Evolutionary conservation across 495 filamentous ascomycete species (phyloP).

Genomic region (Xylaria longipes): DNA sequence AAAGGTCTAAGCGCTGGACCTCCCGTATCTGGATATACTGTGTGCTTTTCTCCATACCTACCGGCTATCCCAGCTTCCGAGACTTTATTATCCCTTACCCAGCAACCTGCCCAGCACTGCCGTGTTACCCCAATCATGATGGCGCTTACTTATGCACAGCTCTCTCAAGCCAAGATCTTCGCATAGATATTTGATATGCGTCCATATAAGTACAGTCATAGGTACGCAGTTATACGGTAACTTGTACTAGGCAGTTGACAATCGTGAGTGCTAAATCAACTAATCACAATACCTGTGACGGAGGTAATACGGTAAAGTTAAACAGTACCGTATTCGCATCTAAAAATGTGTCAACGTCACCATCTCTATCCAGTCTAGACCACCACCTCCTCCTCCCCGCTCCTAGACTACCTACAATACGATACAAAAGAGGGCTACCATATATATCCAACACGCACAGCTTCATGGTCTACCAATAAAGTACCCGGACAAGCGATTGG

Average conservation of each 20-base stretch:
- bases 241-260: not conserved
- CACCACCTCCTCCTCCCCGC: not conserved
- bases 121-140: not conserved
- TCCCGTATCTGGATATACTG: not conserved
- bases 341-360: not conserved
- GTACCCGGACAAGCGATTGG: not conserved
- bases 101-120: no score
- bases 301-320: not conserved
- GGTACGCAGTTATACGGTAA: not conserved
- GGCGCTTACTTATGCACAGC: not conserved
- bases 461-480: slow-evolving; percentile 2
- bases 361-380: slow-evolving; percentile 8
- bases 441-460: not conserved
- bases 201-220: not conserved
- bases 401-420: not conserved
- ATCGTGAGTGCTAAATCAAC: not conserved
- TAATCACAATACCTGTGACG: not conserved
- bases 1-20: not conserved
- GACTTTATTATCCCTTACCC: not conserved
- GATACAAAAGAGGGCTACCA: not conserved
- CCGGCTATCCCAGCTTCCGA: slow-evolving; percentile 14
- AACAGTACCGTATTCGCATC: not conserved
- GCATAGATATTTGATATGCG: not conserved
- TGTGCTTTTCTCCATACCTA: not conserved
- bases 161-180: not conserved